A percentile compares a stretch with the other conserved stretches of the same genome.
Evolutionary conservation across 805 yeast genomes (phyloP).

Genomic region (Schwanniomyces pseudopolymorphus): DNA sequence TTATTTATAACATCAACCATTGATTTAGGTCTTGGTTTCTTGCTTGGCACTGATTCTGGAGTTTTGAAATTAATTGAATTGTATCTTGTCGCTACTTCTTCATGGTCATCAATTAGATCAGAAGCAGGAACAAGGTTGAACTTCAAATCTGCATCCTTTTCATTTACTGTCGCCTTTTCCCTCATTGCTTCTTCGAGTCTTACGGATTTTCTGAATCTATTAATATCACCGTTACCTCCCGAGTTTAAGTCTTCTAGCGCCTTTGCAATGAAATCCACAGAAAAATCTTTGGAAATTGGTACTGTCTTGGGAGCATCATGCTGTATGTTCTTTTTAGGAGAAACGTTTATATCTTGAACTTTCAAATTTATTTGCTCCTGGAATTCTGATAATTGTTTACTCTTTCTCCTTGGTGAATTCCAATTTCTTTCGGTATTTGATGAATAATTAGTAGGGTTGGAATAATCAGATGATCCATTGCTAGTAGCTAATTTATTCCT

Average conservation of each 20-base stretch:
- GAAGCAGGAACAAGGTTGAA: conserved; percentile 12
- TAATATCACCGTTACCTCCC: conserved; percentile 46
- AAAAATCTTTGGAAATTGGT: conserved; percentile 42
- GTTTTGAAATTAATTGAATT: conserved; percentile 24
- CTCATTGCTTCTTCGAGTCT: conserved; percentile 12
- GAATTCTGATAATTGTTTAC: conserved; percentile 29
- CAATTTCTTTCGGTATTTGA: conserved; percentile 34
- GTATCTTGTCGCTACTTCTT: conserved; percentile 38
- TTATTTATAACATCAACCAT: conserved; percentile 18
- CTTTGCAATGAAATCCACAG: conserved; percentile 46
- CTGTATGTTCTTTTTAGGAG: conserved; percentile 4
- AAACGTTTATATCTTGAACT: conserved; percentile 27
- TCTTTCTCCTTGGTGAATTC: conserved; percentile 43
- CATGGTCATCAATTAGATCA: conserved; percentile 34
- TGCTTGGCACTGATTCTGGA: conserved; percentile 5
- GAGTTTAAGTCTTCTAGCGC: conserved; percentile 45
- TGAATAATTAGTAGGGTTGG: conserved; percentile 38
- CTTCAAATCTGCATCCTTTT: conserved; percentile 12
- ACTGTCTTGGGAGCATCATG: conserved; percentile 14
- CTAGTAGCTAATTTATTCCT: conserved; percentile 11
- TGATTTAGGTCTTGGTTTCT: conserved; percentile 21
- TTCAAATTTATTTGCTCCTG: conserved; percentile 40
- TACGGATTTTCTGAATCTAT: conserved; percentile 38
- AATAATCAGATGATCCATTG: conserved; percentile 29
- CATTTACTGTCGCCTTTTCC: conserved; percentile 9